Conservation (phyloP, 1,284 basidiomycete genomes). For the Irpex rosettiformis region DNA sequence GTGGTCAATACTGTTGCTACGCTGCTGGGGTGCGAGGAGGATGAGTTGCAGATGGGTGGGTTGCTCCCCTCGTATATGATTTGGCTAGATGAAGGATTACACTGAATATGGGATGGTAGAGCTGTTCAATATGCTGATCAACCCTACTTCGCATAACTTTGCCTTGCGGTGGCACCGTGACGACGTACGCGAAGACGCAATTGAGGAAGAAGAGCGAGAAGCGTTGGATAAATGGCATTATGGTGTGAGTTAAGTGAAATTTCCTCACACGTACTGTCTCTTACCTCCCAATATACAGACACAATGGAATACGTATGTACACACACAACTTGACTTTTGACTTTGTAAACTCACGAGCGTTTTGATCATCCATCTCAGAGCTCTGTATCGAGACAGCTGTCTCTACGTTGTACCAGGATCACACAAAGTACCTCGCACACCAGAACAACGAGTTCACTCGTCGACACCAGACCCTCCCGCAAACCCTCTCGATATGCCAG, state of each 20-base stretch:
- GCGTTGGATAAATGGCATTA: conserved; percentile 63
- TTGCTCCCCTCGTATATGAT: no score
- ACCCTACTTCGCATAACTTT: conserved; percentile 66
- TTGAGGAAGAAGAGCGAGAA: conserved; percentile 58
- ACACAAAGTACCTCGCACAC: conserved; percentile 58
- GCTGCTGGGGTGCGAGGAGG: conserved; percentile 54
- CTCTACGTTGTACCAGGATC: conserved; percentile 74
- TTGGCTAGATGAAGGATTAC: no score
- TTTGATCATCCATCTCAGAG: no score
- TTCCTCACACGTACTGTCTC: neutral
- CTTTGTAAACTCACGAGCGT: neutral
- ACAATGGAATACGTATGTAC: conserved; percentile 79
- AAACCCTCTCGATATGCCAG: conserved; percentile 69
- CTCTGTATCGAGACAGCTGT: conserved; percentile 72
- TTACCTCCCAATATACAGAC: conserved; percentile 52
- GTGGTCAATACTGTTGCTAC: conserved; percentile 46
- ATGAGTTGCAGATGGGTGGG: conserved; percentile 72
- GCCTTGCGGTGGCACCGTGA: conserved; percentile 84
- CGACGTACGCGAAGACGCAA: conserved; percentile 64
- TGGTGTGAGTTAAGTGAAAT: conserved; percentile 43
- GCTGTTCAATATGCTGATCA: conserved; percentile 78
- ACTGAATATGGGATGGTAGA: conserved; percentile 78
- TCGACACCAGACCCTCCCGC: conserved; percentile 50
- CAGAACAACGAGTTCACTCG: conserved; percentile 57
- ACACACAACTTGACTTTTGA: no score